Percentiles rank a stretch among this genome's conserved stretches.
Conservation (phyloP, 345 rosid genomes). For the Leavenworthia alabamica region DNA sequence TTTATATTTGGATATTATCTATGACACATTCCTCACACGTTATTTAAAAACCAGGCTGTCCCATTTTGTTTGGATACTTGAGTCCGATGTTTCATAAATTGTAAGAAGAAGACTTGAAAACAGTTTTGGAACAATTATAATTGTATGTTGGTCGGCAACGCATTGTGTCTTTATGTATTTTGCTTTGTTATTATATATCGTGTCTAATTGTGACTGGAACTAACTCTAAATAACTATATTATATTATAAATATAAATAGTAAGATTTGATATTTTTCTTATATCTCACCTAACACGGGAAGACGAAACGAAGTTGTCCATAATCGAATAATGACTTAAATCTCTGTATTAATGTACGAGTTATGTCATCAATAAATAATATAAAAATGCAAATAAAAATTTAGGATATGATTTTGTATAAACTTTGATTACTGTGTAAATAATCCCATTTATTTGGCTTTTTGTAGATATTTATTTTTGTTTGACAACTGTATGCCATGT, state of each 20-base stretch:
- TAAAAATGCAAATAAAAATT: background rate
- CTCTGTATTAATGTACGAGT: background rate
- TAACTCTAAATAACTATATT: too few relatives aligned
- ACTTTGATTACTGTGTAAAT: background rate
- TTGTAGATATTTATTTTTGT: background rate
- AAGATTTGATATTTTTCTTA: background rate
- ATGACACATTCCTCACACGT: too few relatives aligned
- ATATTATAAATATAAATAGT: background rate
- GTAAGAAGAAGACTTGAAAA: too few relatives aligned
- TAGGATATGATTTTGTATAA: background rate
- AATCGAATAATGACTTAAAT: background rate
- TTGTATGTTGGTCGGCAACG: background rate
- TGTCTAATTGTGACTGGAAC: too few relatives aligned
- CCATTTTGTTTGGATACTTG: too few relatives aligned
- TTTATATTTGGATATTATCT: too few relatives aligned
- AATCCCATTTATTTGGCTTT: background rate
- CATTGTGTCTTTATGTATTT: background rate
- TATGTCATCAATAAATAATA: background rate
- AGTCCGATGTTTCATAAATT: too few relatives aligned
- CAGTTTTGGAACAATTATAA: too few relatives aligned
- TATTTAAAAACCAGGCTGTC: too few relatives aligned
- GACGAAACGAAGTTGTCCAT: slow-evolving; percentile 24
- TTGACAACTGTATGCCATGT: slow-evolving; percentile 12
- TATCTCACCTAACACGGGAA: slow-evolving; percentile 26
- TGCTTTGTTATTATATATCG: background rate